phyloP scores from a whole-genome alignment of 495 filamentous ascomycete genomes.

The Aspergillus ellipticus region DNA sequence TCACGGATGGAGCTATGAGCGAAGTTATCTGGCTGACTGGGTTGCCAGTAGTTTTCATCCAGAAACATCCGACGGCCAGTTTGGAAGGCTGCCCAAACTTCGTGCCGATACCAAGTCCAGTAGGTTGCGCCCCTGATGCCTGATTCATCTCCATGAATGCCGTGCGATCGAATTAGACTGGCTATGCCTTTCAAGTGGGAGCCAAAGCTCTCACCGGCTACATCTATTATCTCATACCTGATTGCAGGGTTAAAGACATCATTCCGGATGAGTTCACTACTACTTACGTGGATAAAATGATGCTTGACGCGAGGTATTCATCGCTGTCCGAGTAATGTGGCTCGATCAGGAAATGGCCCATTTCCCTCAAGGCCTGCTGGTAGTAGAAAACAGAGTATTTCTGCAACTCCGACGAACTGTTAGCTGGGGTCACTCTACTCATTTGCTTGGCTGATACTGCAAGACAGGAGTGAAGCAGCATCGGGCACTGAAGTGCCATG shows the following conservation, averaged over 20 bases:
- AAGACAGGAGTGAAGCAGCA: slow-evolving; percentile 6
- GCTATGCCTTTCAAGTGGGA: slow-evolving; percentile 6
- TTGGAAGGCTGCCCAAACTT: slow-evolving; percentile 6
- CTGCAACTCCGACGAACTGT: no score
- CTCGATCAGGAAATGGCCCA: slow-evolving; percentile 1
- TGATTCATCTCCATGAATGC: background rate
- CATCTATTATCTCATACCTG: slow-evolving; percentile 12
- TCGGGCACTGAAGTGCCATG: slow-evolving; percentile 3
- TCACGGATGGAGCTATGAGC: background rate
- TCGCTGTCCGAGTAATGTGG: background rate
- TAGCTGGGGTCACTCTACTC: background rate
- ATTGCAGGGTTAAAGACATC: no score
- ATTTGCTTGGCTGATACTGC: slow-evolving; percentile 5
- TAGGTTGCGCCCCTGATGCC: slow-evolving; percentile 4
- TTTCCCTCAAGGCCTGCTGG: background rate
- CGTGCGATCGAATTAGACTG: background rate
- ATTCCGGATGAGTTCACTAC: no score
- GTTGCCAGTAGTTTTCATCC: background rate
- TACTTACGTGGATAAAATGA: slow-evolving; percentile 7
- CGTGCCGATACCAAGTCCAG: slow-evolving; percentile 10
- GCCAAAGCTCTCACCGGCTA: slow-evolving; percentile 5
- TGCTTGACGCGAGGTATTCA: slow-evolving; percentile 6
- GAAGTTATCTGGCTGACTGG: background rate
- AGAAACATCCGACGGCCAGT: slow-evolving; percentile 3
- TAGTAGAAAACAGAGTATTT: slow-evolving; percentile 2